Evolutionary conservation across 495 filamentous ascomycete genomes (phyloP).

Genomic region (Lasiosphaeris hirsuta): DNA sequence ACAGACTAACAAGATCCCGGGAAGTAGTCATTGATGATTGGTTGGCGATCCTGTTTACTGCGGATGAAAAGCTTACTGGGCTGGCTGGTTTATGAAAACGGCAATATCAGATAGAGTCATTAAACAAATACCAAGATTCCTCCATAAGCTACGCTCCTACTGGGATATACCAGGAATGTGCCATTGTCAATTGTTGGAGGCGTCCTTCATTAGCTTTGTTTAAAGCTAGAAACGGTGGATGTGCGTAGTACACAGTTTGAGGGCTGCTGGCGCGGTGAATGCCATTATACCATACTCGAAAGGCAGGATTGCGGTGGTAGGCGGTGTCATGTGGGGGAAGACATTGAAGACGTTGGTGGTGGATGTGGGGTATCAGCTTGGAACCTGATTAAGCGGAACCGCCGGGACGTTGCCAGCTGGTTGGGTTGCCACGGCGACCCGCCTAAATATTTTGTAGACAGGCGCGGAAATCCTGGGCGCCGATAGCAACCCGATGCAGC

Average conservation of each 20-base stretch:
- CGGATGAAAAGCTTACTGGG: conserved; percentile 21
- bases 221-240: no score
- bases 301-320: no score
- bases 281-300: no score
- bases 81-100: conserved; percentile 28
- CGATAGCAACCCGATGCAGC: not conserved
- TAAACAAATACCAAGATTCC: conserved; percentile 24
- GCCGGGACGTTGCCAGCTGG: conserved; percentile 10
- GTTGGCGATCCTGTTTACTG: conserved; percentile 18
- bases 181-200: no score
- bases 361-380: no score
- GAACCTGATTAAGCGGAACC: not conserved
- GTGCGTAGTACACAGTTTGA: no score
- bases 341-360: no score
- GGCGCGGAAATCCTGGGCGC: not conserved
- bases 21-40: conserved; percentile 6
- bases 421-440: conserved; percentile 23
- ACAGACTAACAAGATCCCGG: conserved; percentile 17
- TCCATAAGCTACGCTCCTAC: not conserved
- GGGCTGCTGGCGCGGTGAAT: no score
- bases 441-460: conserved; percentile 18
- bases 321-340: no score
- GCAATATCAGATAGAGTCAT: conserved; percentile 22
- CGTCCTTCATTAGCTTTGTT: no score
- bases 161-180: no score